Conservation (phyloP, 139 green algal genomes). For the Nannochloris sp. region DNA sequence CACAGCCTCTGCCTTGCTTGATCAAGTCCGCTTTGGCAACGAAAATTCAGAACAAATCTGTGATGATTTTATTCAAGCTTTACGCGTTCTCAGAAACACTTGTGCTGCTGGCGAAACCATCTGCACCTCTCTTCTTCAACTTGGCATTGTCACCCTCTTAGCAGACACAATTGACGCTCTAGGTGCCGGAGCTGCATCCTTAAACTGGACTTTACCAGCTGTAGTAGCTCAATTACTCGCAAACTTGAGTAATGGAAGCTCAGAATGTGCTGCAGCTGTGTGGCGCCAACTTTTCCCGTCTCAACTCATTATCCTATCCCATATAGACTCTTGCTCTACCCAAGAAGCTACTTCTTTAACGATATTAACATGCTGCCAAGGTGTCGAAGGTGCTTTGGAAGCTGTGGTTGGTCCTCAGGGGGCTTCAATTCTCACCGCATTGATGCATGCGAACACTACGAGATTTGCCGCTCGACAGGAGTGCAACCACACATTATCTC, state of each 20-base stretch:
- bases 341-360: slow-evolving; percentile 8
- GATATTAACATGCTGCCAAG: slow-evolving; percentile 17
- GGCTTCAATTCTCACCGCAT: neutral
- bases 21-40: neutral
- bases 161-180: neutral
- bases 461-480: slow-evolving; percentile 2
- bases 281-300: slow-evolving; percentile 14
- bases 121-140: neutral
- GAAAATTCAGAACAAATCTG: neutral
- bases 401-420: slow-evolving; percentile 3
- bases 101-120: neutral
- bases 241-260: slow-evolving; percentile 8
- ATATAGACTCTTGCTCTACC: slow-evolving; percentile 1
- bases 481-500: slow-evolving; percentile 16
- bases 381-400: neutral
- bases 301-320: slow-evolving; percentile 8
- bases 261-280: neutral
- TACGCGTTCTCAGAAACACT: slow-evolving; percentile 12
- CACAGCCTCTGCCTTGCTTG: neutral
- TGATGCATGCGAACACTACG: slow-evolving; percentile 15
- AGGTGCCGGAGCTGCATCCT: neutral
- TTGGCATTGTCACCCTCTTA: neutral
- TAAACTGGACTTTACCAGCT: slow-evolving; percentile 17
- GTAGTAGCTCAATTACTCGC: slow-evolving; percentile 9
- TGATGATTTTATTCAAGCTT: neutral